Evolutionary conservation across 192 early-diverging fungal species (phyloP), one percentile per base, ranked within the genome.

Genomic region (Endogone sp.): DNA sequence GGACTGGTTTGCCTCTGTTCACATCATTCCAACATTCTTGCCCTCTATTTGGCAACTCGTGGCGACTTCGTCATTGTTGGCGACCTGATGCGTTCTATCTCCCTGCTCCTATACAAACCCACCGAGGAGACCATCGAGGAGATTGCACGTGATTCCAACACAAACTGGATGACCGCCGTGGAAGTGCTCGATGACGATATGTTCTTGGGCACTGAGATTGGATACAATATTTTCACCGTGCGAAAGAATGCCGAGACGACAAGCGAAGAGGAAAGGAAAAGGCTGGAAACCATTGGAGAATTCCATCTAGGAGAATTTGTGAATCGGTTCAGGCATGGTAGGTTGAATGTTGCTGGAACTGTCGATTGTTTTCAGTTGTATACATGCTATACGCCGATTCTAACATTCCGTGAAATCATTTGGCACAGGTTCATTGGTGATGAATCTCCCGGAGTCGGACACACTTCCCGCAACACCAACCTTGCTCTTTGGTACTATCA

Each of bases 271-370:
- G 84, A 89, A 25, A 67, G 79, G 25, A 66, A 71, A 20, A 67
- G 79, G 59, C 70, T 97, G 62, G 79, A 81, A 37, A 72, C 85
- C 16, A 74, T 81, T 65, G 93, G 85, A n/a, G 80, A 82, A 59
- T 94, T 77, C 75, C 92, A 94, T 67, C 26, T 96, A 37, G 94
- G 94, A 25, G 91, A 95, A 63, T 74, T 81, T 29, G 81, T 98
- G 69, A 97, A 95, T 72, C 79, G 85, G 9, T 85, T 98, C 49
- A 75, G 87, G 31, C 69, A 82, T 29, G 96, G 96, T 91, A 78
- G 69, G 68, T 24, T 70, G 20, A 3, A 24, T 29, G 2, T 28
- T 32, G 3, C 29, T 13, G 13, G 4, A 60, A 60, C 3, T 4
- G 27, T 4, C 59, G 4, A 9, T 4, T n/a, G 22, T 20, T 20